Percentiles rank a stretch among this genome's conserved stretches.
phyloP scores from a whole-genome alignment of 441 rosid species.

The Pelargonium australe region DNA sequence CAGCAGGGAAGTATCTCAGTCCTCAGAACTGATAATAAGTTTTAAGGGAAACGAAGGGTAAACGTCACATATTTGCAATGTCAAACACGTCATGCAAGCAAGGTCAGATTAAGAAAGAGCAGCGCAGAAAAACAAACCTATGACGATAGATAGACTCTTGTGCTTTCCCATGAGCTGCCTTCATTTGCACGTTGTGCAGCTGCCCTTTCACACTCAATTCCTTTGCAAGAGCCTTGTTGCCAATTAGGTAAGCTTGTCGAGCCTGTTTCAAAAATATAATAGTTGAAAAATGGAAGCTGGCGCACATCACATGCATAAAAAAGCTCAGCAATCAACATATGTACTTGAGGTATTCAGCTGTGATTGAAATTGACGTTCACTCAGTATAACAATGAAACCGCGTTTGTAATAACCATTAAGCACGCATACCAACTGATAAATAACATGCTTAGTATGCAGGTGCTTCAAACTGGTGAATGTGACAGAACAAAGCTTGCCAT shows the following conservation, averaged over 20 bases:
- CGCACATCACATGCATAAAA: not conserved
- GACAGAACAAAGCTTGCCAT: no score
- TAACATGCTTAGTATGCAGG: no score
- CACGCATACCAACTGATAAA: no score
- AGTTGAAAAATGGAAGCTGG: constrained; percentile 6
- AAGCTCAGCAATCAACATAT: not conserved
- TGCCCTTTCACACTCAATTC: constrained; percentile 91
- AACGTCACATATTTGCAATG: no score
- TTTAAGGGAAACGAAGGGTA: no score
- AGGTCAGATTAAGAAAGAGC: not conserved
- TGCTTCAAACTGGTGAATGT: no score
- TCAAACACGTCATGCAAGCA: no score
- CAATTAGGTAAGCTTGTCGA: constrained; percentile 76
- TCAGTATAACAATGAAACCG: not conserved
- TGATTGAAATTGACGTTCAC: not conserved
- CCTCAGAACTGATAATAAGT: no score
- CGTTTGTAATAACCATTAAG: no score
- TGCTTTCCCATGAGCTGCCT: constrained; percentile 92
- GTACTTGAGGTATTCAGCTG: constrained; percentile 2
- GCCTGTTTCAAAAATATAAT: constrained; percentile 41
- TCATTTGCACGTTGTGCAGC: constrained; percentile 84
- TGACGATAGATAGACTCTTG: constrained; percentile 85
- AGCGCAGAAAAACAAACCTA: constrained; percentile 50
- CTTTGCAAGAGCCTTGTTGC: constrained; percentile 88
- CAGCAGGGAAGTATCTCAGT: no score